A percentile compares a stretch with the other conserved stretches of the same genome.
These are phyloP conservation scores for Xylariaceae sp. DNA, from an alignment of 2,329 filamentous ascomycete species.

Conservation along the genomic window DNA sequence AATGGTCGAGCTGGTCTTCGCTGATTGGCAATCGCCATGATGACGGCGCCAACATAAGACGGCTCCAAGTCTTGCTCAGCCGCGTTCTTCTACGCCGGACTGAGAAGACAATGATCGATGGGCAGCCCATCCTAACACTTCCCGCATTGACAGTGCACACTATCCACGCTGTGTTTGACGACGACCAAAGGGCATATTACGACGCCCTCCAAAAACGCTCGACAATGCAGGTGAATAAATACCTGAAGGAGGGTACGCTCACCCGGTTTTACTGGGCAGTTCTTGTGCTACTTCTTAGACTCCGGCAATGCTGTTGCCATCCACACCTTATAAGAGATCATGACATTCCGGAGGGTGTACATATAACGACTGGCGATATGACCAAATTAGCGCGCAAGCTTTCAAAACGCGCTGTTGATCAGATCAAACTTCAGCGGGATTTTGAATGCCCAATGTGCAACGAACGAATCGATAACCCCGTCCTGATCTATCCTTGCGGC, in stretches of 20 bases:
- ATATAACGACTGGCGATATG: slow-evolving; percentile 30
- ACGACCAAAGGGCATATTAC: slow-evolving; percentile 65
- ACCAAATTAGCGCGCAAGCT: slow-evolving; percentile 25
- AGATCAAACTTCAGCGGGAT: slow-evolving; percentile 15
- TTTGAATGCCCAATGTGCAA: slow-evolving; percentile 29
- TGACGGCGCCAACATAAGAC: slow-evolving; percentile 59
- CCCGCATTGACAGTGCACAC: slow-evolving; percentile 61
- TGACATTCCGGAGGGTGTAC: slow-evolving; percentile 29
- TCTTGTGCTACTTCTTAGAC: slow-evolving; percentile 70
- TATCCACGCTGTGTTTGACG: slow-evolving; percentile 59
- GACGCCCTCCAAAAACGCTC: slow-evolving; percentile 43
- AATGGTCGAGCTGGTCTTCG: slow-evolving; percentile 57
- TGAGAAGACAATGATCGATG: slow-evolving; percentile 75
- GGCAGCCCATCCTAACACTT: slow-evolving; percentile 67
- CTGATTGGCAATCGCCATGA: slow-evolving; percentile 40
- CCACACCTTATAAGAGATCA: slow-evolving; percentile 60
- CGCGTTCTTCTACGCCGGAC: slow-evolving; percentile 79
- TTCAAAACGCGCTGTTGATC: slow-evolving; percentile 15
- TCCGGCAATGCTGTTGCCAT: slow-evolving; percentile 80
- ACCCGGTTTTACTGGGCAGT: slow-evolving; percentile 74
- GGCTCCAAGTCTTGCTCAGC: slow-evolving; percentile 71
- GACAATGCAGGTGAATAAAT: slow-evolving; percentile 28
- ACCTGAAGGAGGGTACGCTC: slow-evolving; percentile 38
- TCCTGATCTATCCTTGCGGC: slow-evolving; percentile 33
- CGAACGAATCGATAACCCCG: slow-evolving; percentile 20